Percentiles rank a stretch among this genome's conserved stretches.
These are phyloP conservation scores for Lenzites betulinus DNA, from an alignment of 768 basidiomycete species.

Conservation along the genomic window DNA sequence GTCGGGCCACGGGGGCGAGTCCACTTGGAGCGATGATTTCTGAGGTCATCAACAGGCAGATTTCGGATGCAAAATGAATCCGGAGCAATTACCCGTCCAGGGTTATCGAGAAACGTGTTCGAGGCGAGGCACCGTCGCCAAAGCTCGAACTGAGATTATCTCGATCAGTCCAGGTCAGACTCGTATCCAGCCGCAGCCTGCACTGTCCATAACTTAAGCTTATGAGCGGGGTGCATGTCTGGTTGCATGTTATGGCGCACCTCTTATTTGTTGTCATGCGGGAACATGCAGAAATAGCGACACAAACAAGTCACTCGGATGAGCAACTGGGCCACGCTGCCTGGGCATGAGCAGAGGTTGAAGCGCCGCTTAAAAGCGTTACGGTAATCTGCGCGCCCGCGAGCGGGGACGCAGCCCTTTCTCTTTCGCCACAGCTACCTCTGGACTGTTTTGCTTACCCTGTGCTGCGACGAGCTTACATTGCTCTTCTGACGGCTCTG, in stretches of 20 bases:
- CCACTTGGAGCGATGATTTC: slow-evolving; percentile 17
- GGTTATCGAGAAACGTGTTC: slow-evolving; percentile 28
- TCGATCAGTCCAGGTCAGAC: slow-evolving; percentile 19
- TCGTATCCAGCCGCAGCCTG: slow-evolving; percentile 8
- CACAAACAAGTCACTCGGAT: background rate
- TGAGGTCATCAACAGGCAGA: slow-evolving; percentile 20
- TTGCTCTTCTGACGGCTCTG: background rate
- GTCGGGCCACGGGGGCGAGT: slow-evolving; percentile 18
- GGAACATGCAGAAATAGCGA: background rate
- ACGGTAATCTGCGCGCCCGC: too few species aligned
- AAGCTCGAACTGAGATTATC: slow-evolving; percentile 20
- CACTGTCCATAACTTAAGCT: background rate
- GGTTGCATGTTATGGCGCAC: background rate
- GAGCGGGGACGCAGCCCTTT: too few species aligned
- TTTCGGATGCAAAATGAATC: slow-evolving; percentile 11
- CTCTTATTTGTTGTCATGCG: background rate
- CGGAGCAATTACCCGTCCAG: slow-evolving; percentile 17
- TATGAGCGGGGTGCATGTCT: background rate
- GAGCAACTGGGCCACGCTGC: too few species aligned
- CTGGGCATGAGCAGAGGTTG: too few species aligned
- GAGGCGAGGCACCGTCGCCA: slow-evolving; percentile 26
- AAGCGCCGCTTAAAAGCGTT: too few species aligned
- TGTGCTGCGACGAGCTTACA: too few species aligned
- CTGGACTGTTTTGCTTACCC: too few species aligned
- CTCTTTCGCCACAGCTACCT: too few species aligned